Evolutionary conservation across 495 filamentous ascomycete species (phyloP).

Genomic region (Aspergillus coremiiformis): DNA sequence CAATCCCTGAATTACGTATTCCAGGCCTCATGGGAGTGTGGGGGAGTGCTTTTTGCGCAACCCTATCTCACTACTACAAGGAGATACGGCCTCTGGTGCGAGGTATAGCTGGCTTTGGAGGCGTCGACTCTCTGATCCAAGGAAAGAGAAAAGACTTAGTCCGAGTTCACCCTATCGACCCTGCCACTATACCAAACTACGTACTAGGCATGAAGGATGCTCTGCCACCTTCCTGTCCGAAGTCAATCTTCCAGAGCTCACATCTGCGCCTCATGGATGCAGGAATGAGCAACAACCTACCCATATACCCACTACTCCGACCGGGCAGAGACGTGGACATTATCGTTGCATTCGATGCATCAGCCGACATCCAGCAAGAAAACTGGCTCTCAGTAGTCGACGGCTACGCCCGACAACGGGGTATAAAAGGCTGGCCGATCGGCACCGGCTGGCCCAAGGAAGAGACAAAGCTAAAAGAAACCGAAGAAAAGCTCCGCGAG

Average conservation of each 20-base stretch:
- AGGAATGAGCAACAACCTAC: slow-evolving; percentile 96
- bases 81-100: slow-evolving; percentile 76
- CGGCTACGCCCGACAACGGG: slow-evolving; percentile 81
- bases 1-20: slow-evolving; percentile 72
- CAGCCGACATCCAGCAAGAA: slow-evolving; percentile 73
- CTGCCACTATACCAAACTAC: slow-evolving; percentile 82
- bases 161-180: slow-evolving; percentile 88
- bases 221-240: slow-evolving; percentile 66
- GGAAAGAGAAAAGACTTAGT: slow-evolving; percentile 73
- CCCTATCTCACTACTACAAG: slow-evolving; percentile 89
- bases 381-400: slow-evolving; percentile 93
- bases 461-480: slow-evolving; percentile 43
- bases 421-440: slow-evolving; percentile 87
- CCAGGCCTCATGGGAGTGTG: slow-evolving; percentile 85
- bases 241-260: slow-evolving; percentile 58
- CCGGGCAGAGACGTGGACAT: slow-evolving; percentile 84
- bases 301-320: slow-evolving; percentile 86
- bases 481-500: slow-evolving; percentile 57
- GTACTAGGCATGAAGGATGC: slow-evolving; percentile 67
- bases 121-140: slow-evolving; percentile 80
- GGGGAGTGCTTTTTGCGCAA: slow-evolving; percentile 93
- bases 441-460: slow-evolving; percentile 81
- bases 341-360: slow-evolving; percentile 83
- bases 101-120: slow-evolving; percentile 62
- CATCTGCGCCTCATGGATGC: slow-evolving; percentile 91